A percentile compares a stretch with the other conserved stretches of the same genome.
Conservation (phyloP, 192 early-diverging fungal species). For the Coemansia sp. region DNA sequence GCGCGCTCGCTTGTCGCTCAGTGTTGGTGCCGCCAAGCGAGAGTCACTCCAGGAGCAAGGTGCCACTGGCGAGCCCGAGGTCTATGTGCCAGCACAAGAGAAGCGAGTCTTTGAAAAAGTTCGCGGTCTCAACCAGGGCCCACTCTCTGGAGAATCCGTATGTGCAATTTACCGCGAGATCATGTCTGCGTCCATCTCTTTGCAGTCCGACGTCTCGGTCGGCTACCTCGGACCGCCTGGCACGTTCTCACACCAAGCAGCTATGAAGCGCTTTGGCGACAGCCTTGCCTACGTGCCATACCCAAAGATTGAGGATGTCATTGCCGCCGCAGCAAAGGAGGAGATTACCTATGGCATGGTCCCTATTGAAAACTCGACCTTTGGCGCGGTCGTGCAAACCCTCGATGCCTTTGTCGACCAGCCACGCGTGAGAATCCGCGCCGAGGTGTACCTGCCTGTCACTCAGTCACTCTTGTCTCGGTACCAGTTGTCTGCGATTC, state of each 20-base stretch:
- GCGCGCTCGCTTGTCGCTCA: slow-evolving; percentile 76
- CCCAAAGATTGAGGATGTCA: slow-evolving; percentile 75
- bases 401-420: slow-evolving; percentile 75
- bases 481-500: slow-evolving; percentile 63
- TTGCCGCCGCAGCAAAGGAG: slow-evolving; percentile 74
- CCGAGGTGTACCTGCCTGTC: slow-evolving; percentile 80
- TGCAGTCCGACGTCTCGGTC: slow-evolving; percentile 78
- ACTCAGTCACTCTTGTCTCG: slow-evolving; percentile 83
- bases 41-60: slow-evolving; percentile 50
- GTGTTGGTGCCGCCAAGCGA: slow-evolving; percentile 76
- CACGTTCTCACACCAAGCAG: slow-evolving; percentile 89
- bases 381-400: slow-evolving; percentile 83
- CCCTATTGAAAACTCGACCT: slow-evolving; percentile 94
- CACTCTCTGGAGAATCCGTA: slow-evolving; percentile 69
- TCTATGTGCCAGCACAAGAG: slow-evolving; percentile 78
- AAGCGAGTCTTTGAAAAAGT: slow-evolving; percentile 77
- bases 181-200: slow-evolving; percentile 88
- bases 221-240: slow-evolving; percentile 92
- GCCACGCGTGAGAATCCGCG: slow-evolving; percentile 66
- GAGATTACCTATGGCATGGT: slow-evolving; percentile 86
- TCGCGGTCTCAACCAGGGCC: slow-evolving; percentile 73
- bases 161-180: slow-evolving; percentile 78
- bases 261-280: slow-evolving; percentile 79
- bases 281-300: slow-evolving; percentile 72
- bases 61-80: slow-evolving; percentile 59